Percentiles rank a stretch among this genome's conserved stretches.
phyloP scores from a whole-genome alignment of 2,329 filamentous ascomycete species.

The Anthostomella pinea region DNA sequence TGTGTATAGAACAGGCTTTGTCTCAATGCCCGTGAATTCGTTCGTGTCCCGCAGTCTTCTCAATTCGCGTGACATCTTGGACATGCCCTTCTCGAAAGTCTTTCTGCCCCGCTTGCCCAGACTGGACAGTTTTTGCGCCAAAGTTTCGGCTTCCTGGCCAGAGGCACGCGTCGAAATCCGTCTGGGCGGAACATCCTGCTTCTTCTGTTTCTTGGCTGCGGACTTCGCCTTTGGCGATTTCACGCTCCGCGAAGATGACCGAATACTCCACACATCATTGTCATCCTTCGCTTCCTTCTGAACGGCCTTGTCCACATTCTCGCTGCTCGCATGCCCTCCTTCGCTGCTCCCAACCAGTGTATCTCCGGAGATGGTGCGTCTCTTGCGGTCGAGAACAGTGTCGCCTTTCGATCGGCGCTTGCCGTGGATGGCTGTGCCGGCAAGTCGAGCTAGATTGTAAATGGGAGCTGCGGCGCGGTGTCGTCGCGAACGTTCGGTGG shows the following conservation, averaged over 20 bases:
- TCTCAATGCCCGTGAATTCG: conserved; percentile 59
- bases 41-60: conserved; percentile 60
- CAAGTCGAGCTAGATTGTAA: conserved; percentile 65
- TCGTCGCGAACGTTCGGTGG: conserved; percentile 51
- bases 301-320: conserved; percentile 15
- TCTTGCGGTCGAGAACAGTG: conserved; percentile 41
- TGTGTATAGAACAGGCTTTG: conserved; percentile 54
- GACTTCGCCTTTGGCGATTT: conserved; percentile 34
- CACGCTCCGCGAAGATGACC: conserved; percentile 39
- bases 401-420: conserved; percentile 54
- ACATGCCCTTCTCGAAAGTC: conserved; percentile 45
- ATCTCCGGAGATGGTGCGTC: conserved; percentile 45
- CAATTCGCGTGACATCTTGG: conserved; percentile 55
- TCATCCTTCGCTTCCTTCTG: conserved; percentile 22
- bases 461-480: conserved; percentile 54
- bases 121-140: conserved; percentile 47
- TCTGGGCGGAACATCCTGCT: conserved; percentile 26
- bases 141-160: conserved; percentile 41
- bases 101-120: conserved; percentile 61
- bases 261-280: conserved; percentile 47
- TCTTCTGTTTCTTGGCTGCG: conserved; percentile 32
- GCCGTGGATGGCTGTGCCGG: conserved; percentile 60
- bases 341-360: conserved; percentile 30
- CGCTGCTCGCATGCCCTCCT: conserved; percentile 19
- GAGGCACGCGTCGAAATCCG: conserved; percentile 46